Base-by-base conservation (phyloP, 257 asterid genomes). In the Leonotis leonurus region DNA sequence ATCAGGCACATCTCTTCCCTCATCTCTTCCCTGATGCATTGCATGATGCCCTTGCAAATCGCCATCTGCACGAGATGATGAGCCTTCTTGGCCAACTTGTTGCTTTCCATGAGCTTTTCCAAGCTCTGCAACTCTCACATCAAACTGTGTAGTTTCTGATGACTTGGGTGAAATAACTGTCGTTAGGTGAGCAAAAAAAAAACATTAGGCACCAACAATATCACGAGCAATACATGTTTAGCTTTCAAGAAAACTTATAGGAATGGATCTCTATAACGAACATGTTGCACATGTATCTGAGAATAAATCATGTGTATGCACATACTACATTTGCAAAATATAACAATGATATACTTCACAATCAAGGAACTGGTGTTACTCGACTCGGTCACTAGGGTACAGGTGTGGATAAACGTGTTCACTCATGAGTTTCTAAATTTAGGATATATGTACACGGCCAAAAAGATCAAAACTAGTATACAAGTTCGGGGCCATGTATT, bases 31-130 rank as follows among this genome's bases (percentile, higher is more conserved):
- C 63, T 69, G 85, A 73, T 73, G 74, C 61, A 51, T 62, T 56
- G 65, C 11, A 24, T 68, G 71, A 73, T 72, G 70, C 64, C 76
- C 86, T 62, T 75, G 82, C 32, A 48, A 68, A 54, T 79, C 83
- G 43, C 80, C 82, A 52, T 76, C 88, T 41, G 70, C 56, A 44
- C 71, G 89, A 53, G 86, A 71, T 32, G 87, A 70, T 33, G 90
- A 46, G 59, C 80, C 85, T 72, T 79, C 95, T 78, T 80, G 88
- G 26, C 75, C 72, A 32, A 69, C 73, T 60, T 75, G 86, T 66
- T 81, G 89, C 64, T 75, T 86, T 59, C 83, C 82, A n/a, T 70
- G 77, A 56, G 77, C 72, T 52, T 69, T 79, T 52, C 75, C 88
- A 50, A 61, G 80, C 50, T 84, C 94, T 32, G 67, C 26, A 62